Conservation (phyloP, 257 asterid species). For the Penstemon barbatus region DNA sequence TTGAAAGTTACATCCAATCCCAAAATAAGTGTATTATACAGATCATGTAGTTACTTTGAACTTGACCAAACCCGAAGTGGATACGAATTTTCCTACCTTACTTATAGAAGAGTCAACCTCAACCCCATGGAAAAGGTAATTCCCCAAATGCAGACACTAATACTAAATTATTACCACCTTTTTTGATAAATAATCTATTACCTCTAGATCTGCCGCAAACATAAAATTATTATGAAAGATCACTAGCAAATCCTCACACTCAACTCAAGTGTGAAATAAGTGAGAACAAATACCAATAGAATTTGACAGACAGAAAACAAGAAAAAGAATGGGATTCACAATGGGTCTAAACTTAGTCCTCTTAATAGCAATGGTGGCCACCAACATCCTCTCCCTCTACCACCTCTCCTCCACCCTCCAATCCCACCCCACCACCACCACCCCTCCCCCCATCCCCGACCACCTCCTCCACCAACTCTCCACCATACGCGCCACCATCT, state of each 20-base stretch:
- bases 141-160: too few relatives aligned
- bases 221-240: too few relatives aligned
- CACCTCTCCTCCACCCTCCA: conserved; percentile 90
- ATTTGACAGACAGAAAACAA: conserved; percentile 18
- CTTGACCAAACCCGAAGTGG: too few relatives aligned
- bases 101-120: too few relatives aligned
- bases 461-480: conserved; percentile 96
- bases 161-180: too few relatives aligned
- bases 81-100: too few relatives aligned
- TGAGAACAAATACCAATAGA: neutral
- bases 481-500: conserved; percentile 95
- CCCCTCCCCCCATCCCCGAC: conserved; percentile 72
- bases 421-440: conserved; percentile 44
- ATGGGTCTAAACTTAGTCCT: conserved; percentile 87
- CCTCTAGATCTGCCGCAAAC: too few relatives aligned
- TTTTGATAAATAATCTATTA: too few relatives aligned
- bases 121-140: too few relatives aligned
- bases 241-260: conserved; percentile 6
- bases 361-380: conserved; percentile 88
- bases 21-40: too few relatives aligned
- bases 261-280: neutral
- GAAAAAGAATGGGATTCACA: conserved; percentile 65
- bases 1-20: too few relatives aligned
- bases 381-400: conserved; percentile 94
- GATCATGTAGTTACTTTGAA: too few relatives aligned